These are phyloP conservation scores for Tolypocladium tundrense DNA, from an alignment of 2,329 filamentous ascomycete species.

Conservation along the genomic window DNA sequence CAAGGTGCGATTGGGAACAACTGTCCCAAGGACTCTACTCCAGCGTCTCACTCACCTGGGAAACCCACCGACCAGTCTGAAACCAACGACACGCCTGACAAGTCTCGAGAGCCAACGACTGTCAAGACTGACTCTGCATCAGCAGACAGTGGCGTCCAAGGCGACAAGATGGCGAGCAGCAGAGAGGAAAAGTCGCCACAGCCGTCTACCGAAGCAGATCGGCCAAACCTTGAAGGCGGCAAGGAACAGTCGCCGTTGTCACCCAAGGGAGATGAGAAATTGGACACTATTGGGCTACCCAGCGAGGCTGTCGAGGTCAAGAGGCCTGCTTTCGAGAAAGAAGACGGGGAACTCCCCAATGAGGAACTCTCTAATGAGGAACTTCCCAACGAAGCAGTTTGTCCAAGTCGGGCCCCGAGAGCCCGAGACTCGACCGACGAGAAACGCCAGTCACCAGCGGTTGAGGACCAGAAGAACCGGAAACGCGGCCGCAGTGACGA, in stretches of 20 bases:
- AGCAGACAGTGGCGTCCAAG: neutral
- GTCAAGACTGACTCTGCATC: neutral
- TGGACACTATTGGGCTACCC: neutral
- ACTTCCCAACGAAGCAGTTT: neutral
- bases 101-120: neutral
- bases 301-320: neutral
- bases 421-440: neutral
- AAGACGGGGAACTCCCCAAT: constrained; percentile 2
- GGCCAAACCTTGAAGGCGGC: neutral
- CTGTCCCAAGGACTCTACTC: neutral
- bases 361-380: constrained; percentile 1
- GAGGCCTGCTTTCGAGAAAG: neutral
- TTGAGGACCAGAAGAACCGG: constrained; percentile 1
- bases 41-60: neutral
- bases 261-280: too few species aligned
- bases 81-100: neutral
- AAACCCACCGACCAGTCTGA: neutral
- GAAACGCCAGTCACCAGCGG: neutral
- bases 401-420: neutral
- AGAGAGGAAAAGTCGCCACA: neutral
- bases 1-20: neutral
- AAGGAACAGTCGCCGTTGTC: neutral
- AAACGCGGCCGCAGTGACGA: constrained; percentile 5
- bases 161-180: too few species aligned
- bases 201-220: neutral